These are phyloP conservation scores for Apiotrichum sp. DNA, from an alignment of 1,284 basidiomycete genomes.

Conservation along the genomic window DNA sequence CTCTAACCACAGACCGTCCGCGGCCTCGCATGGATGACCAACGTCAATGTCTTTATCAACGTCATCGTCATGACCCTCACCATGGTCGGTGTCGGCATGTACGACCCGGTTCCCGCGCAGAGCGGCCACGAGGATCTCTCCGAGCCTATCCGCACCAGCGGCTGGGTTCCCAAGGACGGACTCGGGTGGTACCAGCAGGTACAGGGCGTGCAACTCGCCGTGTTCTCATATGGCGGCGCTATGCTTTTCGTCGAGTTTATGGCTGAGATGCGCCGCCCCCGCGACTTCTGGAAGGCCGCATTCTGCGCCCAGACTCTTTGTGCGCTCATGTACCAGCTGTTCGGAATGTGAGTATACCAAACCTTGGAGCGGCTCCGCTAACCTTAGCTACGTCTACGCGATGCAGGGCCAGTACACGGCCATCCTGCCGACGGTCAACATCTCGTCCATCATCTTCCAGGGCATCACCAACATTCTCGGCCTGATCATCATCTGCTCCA, in stretches of 20 bases:
- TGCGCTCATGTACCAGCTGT: constrained; percentile 47
- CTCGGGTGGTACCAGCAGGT: constrained; percentile 45
- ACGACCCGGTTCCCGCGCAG: constrained; percentile 48
- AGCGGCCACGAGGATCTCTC: constrained; percentile 33
- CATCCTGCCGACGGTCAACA: constrained; percentile 57
- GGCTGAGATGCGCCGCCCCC: constrained; percentile 64
- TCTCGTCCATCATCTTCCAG: constrained; percentile 50
- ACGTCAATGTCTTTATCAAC: constrained; percentile 10
- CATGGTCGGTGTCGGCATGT: constrained; percentile 2
- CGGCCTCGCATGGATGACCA: constrained; percentile 7
- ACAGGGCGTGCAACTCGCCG: constrained; percentile 57
- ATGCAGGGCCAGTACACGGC: constrained; percentile 58
- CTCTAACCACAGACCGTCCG: neutral
- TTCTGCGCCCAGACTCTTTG: constrained; percentile 56
- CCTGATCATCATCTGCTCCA: constrained; percentile 48
- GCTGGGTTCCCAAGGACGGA: constrained; percentile 47
- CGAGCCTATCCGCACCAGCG: constrained; percentile 51
- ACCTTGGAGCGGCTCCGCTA: no score
- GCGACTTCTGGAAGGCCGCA: constrained; percentile 60
- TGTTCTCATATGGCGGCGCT: constrained; percentile 53
- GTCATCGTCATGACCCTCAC: constrained; percentile 5
- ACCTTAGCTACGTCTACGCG: no score
- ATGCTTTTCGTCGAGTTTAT: constrained; percentile 58
- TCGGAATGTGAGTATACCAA: constrained; percentile 51
- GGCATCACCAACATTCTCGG: constrained; percentile 53